phyloP scores from a whole-genome alignment of 2,329 filamentous ascomycete genomes.

The Calonectria honghensis region DNA sequence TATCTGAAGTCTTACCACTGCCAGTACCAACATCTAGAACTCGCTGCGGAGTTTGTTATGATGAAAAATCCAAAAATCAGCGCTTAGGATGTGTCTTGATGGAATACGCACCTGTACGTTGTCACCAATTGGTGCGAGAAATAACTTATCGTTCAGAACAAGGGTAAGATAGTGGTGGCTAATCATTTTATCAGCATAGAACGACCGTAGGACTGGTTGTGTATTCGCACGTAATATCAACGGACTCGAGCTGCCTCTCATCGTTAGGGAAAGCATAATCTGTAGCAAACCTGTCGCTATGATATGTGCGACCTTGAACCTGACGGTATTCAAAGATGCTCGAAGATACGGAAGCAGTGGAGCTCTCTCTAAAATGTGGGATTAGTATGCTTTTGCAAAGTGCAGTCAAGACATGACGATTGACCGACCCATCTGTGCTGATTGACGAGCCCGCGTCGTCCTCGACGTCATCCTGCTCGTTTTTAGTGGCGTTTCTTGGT shows the following conservation, averaged over 20 bases:
- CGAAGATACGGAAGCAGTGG: constrained; percentile 49
- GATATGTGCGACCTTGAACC: constrained; percentile 50
- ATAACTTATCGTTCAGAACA: constrained; percentile 44
- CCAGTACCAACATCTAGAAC: constrained; percentile 52
- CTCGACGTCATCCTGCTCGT: constrained; percentile 2
- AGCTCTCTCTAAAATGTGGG: constrained; percentile 43
- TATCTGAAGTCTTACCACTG: constrained; percentile 33
- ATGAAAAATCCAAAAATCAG: neutral
- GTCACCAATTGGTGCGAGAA: constrained; percentile 46
- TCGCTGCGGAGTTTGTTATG: constrained; percentile 31
- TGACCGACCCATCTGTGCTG: constrained; percentile 13
- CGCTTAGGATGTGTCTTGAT: neutral
- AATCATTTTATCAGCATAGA: neutral
- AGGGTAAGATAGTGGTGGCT: constrained; percentile 51
- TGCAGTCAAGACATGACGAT: too few relatives aligned
- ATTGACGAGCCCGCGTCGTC: constrained; percentile 19
- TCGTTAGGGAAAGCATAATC: constrained; percentile 54
- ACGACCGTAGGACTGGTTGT: too few relatives aligned
- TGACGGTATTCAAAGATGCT: constrained; percentile 52
- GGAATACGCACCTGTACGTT: constrained; percentile 44
- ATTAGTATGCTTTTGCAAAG: neutral
- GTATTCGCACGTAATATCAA: constrained; percentile 49
- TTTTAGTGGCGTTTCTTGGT: too few relatives aligned
- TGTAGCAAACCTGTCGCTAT: constrained; percentile 49
- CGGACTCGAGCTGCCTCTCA: constrained; percentile 51